These are phyloP conservation scores for Besnoitia besnoiti DNA, from an alignment of 169 alveolate species.

Conservation along the genomic window DNA sequence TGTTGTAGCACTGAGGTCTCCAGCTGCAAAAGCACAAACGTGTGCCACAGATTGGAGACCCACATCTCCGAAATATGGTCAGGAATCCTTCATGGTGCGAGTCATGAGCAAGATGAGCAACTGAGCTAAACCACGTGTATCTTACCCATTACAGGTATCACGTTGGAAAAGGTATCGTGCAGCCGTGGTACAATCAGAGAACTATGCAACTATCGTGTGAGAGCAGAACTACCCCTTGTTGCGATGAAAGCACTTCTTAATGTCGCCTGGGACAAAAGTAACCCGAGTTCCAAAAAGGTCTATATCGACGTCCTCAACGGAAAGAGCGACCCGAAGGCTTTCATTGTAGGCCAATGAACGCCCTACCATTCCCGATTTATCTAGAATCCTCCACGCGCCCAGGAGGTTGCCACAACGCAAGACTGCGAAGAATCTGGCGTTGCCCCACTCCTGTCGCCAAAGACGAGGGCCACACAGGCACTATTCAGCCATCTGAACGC, in stretches of 20 bases:
- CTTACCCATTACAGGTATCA: slow-evolving; percentile 34
- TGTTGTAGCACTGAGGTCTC: neutral
- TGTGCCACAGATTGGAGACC: slow-evolving; percentile 49
- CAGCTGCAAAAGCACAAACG: neutral
- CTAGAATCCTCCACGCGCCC: neutral
- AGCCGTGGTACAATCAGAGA: too few relatives aligned
- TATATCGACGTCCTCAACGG: slow-evolving; percentile 58
- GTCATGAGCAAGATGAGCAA: neutral
- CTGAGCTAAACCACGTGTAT: neutral
- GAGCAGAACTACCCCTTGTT: slow-evolving; percentile 28
- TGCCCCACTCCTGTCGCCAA: slow-evolving; percentile 55
- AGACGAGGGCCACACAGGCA: slow-evolving; percentile 27
- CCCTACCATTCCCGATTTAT: neutral
- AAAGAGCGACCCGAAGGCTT: slow-evolving; percentile 45
- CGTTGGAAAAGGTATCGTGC: slow-evolving; percentile 1
- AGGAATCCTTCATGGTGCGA: slow-evolving; percentile 57
- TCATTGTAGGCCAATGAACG: slow-evolving; percentile 12
- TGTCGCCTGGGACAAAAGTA: slow-evolving; percentile 43
- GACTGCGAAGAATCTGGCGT: slow-evolving; percentile 63
- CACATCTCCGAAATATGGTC: slow-evolving; percentile 58
- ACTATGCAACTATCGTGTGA: neutral
- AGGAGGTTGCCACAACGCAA: slow-evolving; percentile 60
- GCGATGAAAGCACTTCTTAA: slow-evolving; percentile 48
- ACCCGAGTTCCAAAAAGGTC: slow-evolving; percentile 36
- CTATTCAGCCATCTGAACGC: slow-evolving; percentile 57